phyloP scores from a whole-genome alignment of 164 flowering plant genomes.

The Magnolia sinica region DNA sequence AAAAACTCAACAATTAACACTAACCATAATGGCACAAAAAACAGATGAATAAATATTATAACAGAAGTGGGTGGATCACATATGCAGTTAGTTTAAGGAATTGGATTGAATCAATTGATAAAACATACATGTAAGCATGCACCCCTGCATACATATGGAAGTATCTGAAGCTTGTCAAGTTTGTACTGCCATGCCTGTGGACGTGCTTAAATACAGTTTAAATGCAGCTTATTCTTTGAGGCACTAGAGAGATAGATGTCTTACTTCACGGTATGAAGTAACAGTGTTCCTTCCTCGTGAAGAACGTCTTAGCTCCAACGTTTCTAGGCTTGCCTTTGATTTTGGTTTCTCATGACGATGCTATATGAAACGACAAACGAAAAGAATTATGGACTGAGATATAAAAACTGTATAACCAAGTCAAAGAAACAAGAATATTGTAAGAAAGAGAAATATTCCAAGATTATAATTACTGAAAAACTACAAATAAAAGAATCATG shows the following conservation, averaged over 20 bases:
- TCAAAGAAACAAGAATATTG: not conserved
- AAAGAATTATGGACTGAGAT: not conserved
- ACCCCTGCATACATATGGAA: too few species aligned
- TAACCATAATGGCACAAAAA: too few species aligned
- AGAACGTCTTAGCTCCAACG: constrained; percentile 48
- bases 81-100: too few species aligned
- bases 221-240: not conserved
- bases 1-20: too few species aligned
- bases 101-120: too few species aligned
- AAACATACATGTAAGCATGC: too few species aligned
- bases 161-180: too few species aligned
- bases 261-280: constrained; percentile 42
- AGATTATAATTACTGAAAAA: not conserved
- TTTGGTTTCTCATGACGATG: constrained; percentile 21
- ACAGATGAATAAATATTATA: too few species aligned
- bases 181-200: too few species aligned
- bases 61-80: too few species aligned
- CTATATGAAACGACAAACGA: constrained; percentile 16
- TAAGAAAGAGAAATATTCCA: not conserved
- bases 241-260: not conserved
- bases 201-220: too few species aligned
- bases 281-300: constrained; percentile 41
- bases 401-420: not conserved
- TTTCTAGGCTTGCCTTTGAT: constrained; percentile 3
- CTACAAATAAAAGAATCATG: not conserved